Base-by-base conservation (phyloP, 1,284 basidiomycete species). In the Entoloma clypeatum region DNA sequence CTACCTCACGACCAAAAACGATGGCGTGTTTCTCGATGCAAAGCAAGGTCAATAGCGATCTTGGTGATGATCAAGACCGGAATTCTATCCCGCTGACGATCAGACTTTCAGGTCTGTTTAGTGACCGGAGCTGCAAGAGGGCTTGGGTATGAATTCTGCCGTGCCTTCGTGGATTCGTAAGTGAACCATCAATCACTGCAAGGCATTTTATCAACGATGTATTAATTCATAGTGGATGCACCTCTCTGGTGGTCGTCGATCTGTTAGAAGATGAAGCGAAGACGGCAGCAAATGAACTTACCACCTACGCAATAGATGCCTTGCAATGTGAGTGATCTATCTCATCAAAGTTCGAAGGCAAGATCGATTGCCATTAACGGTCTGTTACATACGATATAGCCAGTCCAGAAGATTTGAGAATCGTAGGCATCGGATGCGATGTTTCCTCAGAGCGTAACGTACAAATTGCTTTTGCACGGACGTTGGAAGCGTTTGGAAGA, bases 41-140 rank as follows among this genome's bases (percentile, higher is more conserved):
- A 53, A 72, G 72, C 55, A 88, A 87, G 71, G 84, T 80, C 43
- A 55, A 55, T 34, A 14, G 37, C 18, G 30, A 22, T 39, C 45
- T 36, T 9, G 6, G 11, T 16, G 22, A n/a, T 37, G 6, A 16
- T 5, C 21, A n/a, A 29, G 25, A 8, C 14, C 9, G 17, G 17
- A 27, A 7, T 24, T 25, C n/a, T n/a, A n/a, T n/a, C n/a, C n/a
- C n/a, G n/a, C n/a, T n/a, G n/a, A n/a, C n/a, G 11, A 28, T n/a
- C 6, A 31, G 27, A 39, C 17, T 41, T 22, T 8, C 21, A 96
- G 83, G 91, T 94, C 35, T 92, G 88, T 66, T 71, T 95, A 52
- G 81, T 98, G 41, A 98, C 94, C n/a, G 94, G 94, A 39, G 95
- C 86, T 39, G 94, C 92, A 11, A 77, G 89, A 55, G 94, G 94